Evolutionary conservation across 2,329 filamentous ascomycete genomes (phyloP).

Genomic region (Coniochaeta hoffmannii): DNA sequence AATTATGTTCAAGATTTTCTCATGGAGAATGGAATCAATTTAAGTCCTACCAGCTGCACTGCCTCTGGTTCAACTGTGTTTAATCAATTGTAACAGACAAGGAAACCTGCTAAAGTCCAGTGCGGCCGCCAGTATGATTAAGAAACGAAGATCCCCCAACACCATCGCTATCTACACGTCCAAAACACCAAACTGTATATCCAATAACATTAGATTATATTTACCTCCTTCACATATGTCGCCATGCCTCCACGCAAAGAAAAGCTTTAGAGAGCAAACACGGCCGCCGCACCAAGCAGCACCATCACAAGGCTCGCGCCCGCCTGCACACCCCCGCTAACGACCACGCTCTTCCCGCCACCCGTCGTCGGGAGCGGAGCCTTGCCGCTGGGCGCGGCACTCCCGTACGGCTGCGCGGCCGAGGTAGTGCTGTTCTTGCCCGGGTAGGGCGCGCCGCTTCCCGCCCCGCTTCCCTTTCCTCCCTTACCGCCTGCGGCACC

Average conservation of each 20-base stretch:
- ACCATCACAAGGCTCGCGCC: neutral
- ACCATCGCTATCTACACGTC: conserved; percentile 1
- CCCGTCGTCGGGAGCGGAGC: neutral
- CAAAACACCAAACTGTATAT: neutral
- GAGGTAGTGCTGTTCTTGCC: neutral
- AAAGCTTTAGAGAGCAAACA: neutral
- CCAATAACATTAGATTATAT: neutral
- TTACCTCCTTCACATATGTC: neutral
- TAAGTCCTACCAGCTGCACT: neutral
- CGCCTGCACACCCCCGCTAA: neutral
- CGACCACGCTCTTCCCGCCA: neutral
- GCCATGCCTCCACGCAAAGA: neutral
- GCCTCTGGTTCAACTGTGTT: neutral
- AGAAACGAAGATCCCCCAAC: neutral
- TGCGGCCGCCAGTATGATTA: neutral
- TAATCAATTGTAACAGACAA: neutral
- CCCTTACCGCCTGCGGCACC: neutral
- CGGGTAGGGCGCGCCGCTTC: neutral
- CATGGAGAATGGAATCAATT: neutral
- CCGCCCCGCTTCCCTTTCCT: too few relatives aligned
- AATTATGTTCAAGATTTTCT: too few relatives aligned
- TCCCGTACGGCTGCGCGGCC: neutral
- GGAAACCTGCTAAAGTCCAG: neutral
- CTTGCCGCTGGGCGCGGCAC: neutral
- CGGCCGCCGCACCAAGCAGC: neutral